Evolutionary conservation across 2,329 filamentous ascomycete genomes (phyloP).

Genomic region (Elsinoe perseae): DNA sequence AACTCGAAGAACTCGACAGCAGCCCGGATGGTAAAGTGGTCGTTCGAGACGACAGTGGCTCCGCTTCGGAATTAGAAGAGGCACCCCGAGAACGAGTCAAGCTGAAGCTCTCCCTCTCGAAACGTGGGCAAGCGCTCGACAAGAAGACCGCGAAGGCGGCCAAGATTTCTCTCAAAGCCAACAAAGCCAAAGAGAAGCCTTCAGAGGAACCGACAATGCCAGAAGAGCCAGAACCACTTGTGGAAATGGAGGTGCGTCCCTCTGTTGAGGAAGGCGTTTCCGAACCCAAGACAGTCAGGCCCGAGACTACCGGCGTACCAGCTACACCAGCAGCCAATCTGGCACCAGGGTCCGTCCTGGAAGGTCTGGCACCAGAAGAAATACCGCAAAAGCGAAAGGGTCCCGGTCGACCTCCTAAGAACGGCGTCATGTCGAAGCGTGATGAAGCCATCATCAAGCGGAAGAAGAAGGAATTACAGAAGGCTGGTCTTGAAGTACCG

Average conservation of each 20-base stretch:
- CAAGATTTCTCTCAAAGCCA: constrained; percentile 16
- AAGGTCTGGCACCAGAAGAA: constrained; percentile 26
- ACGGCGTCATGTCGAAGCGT: constrained; percentile 74
- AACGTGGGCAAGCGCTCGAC: constrained; percentile 13
- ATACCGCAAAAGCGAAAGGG: constrained; percentile 60
- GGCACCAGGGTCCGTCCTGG: constrained; percentile 26
- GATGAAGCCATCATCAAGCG: constrained; percentile 39
- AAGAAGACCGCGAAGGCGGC: constrained; percentile 19
- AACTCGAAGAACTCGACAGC: constrained; percentile 18
- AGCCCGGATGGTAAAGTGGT: constrained; percentile 36
- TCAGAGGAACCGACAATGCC: constrained; percentile 17
- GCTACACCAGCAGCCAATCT: constrained; percentile 18
- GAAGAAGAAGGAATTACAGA: constrained; percentile 32
- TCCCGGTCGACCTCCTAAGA: constrained; percentile 73
- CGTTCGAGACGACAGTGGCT: constrained; percentile 48
- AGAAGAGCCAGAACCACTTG: constrained; percentile 14
- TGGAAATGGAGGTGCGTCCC: constrained; percentile 16
- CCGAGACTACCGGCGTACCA: constrained; percentile 14
- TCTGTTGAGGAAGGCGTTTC: constrained; percentile 15
- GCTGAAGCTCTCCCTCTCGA: constrained; percentile 23
- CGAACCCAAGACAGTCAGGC: constrained; percentile 7
- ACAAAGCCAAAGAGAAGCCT: constrained; percentile 14
- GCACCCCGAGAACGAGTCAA: constrained; percentile 21
- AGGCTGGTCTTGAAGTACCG: constrained; percentile 25
- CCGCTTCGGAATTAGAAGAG: constrained; percentile 21